Evolutionary conservation across 2,329 filamentous ascomycete species (phyloP), one percentile per base, ranked within the genome.

Genomic region (Penicillium sp.): DNA sequence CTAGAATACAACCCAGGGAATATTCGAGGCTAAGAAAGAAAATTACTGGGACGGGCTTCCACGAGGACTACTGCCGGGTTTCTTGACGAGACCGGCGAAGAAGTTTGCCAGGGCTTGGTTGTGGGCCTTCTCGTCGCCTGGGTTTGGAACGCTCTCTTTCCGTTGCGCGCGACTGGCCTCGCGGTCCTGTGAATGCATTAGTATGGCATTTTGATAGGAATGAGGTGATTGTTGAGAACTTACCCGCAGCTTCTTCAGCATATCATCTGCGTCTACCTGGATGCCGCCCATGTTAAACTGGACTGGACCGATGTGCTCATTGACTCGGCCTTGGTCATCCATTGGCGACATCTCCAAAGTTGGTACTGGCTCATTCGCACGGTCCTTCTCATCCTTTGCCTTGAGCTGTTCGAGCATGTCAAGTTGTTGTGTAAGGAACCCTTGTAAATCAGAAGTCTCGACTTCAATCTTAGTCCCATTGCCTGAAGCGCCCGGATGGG

Each of bases 241-340:
- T 77, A 93, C 91, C 85, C 92, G 93, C 59, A 96, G 80, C 66
- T 90, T 86, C 73, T 92, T 89, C 56, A 96, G 78, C 89, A 96
- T 95, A 68, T 96, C 92, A 70, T 96, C 93, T 9, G 92, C 92
- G 75, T 97, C 92, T 29, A 96, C 90, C 71, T 96, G 92, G 61
- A 99, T 97, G 52, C 95, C 95, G 43, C 95, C 95, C 84, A 99
- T 95, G 73, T 99, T 99, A 79, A 98, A 97, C 70, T 96, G 92
- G 62, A 97, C 92, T 0, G 93, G 92, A 0, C 93, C 93, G 68
- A 96, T 96, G 67, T 96, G 92, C 68, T 93, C 90, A 65, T 87
- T 88, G 53, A 84, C 80, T 27, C 75, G 76, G 61, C 67, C 73
- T 50, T 72, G 73, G 52, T 74, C 72, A 51, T 73, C 73, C 56